phyloP scores from a whole-genome alignment of 345 rosid species.

The Linum usitatissimum region DNA sequence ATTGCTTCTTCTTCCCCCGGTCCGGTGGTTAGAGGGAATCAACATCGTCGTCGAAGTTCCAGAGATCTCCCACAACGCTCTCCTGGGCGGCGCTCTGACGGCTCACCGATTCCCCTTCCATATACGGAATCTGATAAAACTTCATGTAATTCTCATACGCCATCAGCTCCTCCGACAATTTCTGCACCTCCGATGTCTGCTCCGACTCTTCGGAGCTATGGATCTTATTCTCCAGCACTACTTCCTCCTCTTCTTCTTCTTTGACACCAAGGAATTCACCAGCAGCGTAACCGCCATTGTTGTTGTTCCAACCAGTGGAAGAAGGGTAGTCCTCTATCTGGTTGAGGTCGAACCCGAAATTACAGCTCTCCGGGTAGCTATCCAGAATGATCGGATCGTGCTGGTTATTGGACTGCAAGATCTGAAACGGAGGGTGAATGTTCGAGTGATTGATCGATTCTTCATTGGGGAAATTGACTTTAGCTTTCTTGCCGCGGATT shows the following conservation, averaged over 20 bases:
- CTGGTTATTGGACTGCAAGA: conserved; percentile 1
- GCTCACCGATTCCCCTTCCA: conserved; percentile 46
- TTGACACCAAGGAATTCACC: neutral
- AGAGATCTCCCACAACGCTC: conserved; percentile 44
- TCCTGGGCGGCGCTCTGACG: conserved; percentile 26
- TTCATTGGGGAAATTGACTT: conserved; percentile 77
- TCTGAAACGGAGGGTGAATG: neutral
- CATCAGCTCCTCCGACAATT: conserved; percentile 59
- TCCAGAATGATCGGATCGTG: neutral
- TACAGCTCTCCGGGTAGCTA: neutral
- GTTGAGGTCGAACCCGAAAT: conserved; percentile 29
- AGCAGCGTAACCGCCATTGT: neutral
- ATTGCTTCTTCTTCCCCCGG: too few relatives aligned
- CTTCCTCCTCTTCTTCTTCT: conserved; percentile 8
- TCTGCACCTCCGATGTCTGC: conserved; percentile 36
- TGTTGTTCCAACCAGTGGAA: conserved; percentile 5
- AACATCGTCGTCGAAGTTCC: conserved; percentile 47
- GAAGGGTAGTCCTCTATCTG: conserved; percentile 14
- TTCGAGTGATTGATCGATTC: conserved; percentile 14
- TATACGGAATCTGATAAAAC: conserved; percentile 61
- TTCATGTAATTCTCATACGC: conserved; percentile 67
- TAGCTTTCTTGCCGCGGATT: conserved; percentile 80
- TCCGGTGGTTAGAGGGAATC: too few relatives aligned
- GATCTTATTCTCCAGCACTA: conserved; percentile 12
- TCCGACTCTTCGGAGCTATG: conserved; percentile 13